Evolutionary conservation across 169 alveolate genomes (phyloP), one percentile per base, ranked within the genome.

Genomic region (Babesia ovata): DNA sequence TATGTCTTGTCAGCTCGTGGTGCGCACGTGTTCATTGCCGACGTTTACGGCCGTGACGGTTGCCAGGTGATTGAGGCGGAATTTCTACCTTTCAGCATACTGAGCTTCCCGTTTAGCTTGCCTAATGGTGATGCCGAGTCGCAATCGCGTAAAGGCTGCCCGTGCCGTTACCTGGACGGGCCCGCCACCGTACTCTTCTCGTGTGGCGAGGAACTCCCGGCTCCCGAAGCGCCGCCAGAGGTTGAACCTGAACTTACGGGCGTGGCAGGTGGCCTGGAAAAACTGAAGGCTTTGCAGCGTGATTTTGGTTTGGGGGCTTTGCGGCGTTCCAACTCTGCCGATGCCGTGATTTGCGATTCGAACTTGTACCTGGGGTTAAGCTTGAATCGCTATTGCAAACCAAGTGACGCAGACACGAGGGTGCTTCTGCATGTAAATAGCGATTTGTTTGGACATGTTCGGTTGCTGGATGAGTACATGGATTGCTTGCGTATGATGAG

Each of bases 21-120:
- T 17, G 17, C 62, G 57, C 88, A 81, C 65, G 14, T 81, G 16
- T 81, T 63, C 48, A n/a, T 57, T 48, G 46, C 60, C 46, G 88
- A 81, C 36, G 60, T 73, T n/a, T 72, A 46, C 59, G 88, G 88
- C 33, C 50, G 88, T 4, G 88, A 72, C 62, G 88, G 88, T 17
- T 54, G 85, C 49, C 86, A 70, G 73, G 58, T 81, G 29, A 72
- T 70, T 21, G 88, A 72, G 79, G 28, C 44, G 12, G 88, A 81
- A 59, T 72, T 63, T 14, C 28, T 74, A 60, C 88, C 88, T 3
- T 81, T 81, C 74, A 72, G 79, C 36, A 29, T 81, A 2, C 61
- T 81, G 63, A 48, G 62, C 44, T 69, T 81, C 52, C 67, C 49
- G 16, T 59, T 72, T 44, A 49, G 54, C 26, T 0, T 73, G 14